phyloP scores from a whole-genome alignment of 2,329 filamentous ascomycete species.

The Neofusicoccum umdonicola region DNA sequence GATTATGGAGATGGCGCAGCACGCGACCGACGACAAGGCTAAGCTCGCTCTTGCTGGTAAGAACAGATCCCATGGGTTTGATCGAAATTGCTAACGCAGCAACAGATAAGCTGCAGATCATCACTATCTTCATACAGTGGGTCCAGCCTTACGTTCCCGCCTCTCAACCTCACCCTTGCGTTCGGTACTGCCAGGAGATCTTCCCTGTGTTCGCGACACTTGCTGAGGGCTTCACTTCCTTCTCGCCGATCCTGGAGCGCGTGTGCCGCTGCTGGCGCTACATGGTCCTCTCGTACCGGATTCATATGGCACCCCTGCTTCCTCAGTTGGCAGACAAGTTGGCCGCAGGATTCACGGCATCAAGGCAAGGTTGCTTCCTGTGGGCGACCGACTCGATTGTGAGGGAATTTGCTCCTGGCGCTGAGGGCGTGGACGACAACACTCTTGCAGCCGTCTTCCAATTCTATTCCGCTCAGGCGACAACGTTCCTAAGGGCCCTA shows the following conservation, averaged over 20 bases:
- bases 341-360: constrained; percentile 77
- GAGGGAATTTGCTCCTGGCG: constrained; percentile 89
- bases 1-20: constrained; percentile 82
- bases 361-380: constrained; percentile 93
- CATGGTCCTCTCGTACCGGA: constrained; percentile 95
- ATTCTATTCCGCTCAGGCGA: constrained; percentile 93
- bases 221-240: constrained; percentile 81
- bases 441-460: constrained; percentile 85
- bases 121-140: constrained; percentile 83
- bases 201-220: constrained; percentile 85
- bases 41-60: constrained; percentile 82
- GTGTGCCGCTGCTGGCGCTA: constrained; percentile 94
- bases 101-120: constrained; percentile 80
- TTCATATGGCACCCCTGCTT: constrained; percentile 80
- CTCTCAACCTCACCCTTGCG: constrained; percentile 77
- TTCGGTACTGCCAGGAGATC: constrained; percentile 94
- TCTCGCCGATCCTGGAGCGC: constrained; percentile 85
- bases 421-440: constrained; percentile 76
- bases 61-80: background rate
- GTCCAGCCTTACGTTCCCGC: constrained; percentile 72
- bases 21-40: constrained; percentile 75
- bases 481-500: constrained; percentile 83
- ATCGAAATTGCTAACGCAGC: constrained; percentile 13
- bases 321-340: constrained; percentile 85
- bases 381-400: constrained; percentile 96